phyloP scores from a whole-genome alignment of 495 filamentous ascomycete genomes.

The Xanthoparmelia taractica region DNA sequence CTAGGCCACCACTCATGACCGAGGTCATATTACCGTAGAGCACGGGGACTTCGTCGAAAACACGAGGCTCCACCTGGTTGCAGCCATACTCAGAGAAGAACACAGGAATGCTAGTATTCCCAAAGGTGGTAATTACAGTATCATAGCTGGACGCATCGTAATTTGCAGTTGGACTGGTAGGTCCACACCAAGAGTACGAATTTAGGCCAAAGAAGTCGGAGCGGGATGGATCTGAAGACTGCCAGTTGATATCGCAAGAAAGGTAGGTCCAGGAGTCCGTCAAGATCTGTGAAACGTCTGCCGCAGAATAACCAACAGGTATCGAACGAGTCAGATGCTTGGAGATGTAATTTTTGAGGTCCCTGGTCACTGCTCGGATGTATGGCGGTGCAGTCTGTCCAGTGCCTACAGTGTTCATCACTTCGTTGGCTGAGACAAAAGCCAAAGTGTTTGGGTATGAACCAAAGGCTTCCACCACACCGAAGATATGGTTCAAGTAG shows the following conservation, averaged over 20 bases:
- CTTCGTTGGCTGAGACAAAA: conserved; percentile 89
- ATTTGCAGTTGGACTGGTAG: conserved; percentile 41
- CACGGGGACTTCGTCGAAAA: conserved; percentile 73
- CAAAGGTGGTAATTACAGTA: conserved; percentile 61
- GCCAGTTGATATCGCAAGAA: conserved; percentile 64
- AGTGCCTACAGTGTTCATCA: conserved; percentile 19
- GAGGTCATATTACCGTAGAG: conserved; percentile 81
- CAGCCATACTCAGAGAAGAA: conserved; percentile 98
- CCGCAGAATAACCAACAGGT: conserved; percentile 90
- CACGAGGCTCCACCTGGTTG: conserved; percentile 69
- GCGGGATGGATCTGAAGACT: conserved; percentile 53
- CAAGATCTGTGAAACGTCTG: conserved; percentile 75
- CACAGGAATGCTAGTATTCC: conserved; percentile 65
- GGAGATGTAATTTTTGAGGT: conserved; percentile 81
- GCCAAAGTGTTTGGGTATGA: conserved; percentile 82
- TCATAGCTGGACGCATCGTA: conserved; percentile 67
- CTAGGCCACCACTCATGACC: conserved; percentile 75
- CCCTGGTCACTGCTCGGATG: conserved; percentile 64
- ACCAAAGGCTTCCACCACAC: conserved; percentile 90
- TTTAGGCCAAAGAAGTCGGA: conserved; percentile 90
- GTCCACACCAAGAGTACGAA: conserved; percentile 90
- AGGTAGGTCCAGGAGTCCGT: conserved; percentile 77
- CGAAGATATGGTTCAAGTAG: conserved; percentile 81
- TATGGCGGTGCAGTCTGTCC: conserved; percentile 52
- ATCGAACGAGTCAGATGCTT: conserved; percentile 60